Conservation (phyloP, 1,284 basidiomycete species). For the Leccinum huronense region DNA sequence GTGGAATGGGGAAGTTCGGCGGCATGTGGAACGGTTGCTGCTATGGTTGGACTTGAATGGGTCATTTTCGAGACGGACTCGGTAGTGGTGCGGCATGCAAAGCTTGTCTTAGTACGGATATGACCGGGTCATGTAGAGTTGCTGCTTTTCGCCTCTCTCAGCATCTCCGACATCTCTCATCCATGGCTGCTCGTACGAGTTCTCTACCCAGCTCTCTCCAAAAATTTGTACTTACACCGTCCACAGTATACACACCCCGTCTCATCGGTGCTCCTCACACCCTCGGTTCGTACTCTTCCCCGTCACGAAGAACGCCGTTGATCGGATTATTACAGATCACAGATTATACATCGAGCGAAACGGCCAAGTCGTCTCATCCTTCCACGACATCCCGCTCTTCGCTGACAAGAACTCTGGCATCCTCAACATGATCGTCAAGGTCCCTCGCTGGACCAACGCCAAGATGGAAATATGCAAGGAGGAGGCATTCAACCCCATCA, state of each 20-base stretch:
- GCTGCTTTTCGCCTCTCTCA: constrained; percentile 52
- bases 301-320: constrained; percentile 8
- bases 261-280: constrained; percentile 89
- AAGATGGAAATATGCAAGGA: constrained; percentile 99
- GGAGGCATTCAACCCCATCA: constrained; percentile 98
- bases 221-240: constrained; percentile 9
- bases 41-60: constrained; percentile 85
- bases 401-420: constrained; percentile 91
- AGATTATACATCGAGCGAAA: constrained; percentile 92
- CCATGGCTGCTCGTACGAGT: constrained; percentile 58
- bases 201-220: constrained; percentile 4
- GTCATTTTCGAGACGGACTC: constrained; percentile 57
- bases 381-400: constrained; percentile 97
- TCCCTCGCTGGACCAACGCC: constrained; percentile 99
- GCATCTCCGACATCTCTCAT: constrained; percentile 53
- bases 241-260: constrained; percentile 68
- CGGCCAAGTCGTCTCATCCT: constrained; percentile 83
- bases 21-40: constrained; percentile 81
- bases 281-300: constrained; percentile 60
- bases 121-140: constrained; percentile 36
- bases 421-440: constrained; percentile 98
- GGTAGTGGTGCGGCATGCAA: not conserved
- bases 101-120: constrained; percentile 20
- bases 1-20: constrained; percentile 60
- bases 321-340: constrained; percentile 63